Conservation (phyloP, 192 early-diverging fungal species). For the Podila epigama region DNA sequence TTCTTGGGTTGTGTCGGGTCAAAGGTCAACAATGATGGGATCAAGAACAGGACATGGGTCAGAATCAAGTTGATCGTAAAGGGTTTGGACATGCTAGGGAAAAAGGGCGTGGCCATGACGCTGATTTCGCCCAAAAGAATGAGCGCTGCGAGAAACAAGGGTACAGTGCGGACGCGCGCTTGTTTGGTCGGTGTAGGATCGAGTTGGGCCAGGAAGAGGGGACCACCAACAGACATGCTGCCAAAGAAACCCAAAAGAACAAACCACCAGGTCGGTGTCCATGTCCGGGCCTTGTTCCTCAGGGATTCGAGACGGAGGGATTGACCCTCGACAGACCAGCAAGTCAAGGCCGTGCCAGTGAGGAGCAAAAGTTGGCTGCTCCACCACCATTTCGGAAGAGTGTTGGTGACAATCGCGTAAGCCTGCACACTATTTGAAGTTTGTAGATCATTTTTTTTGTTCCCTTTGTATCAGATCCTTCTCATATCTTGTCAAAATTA, state of each 20-base stretch:
- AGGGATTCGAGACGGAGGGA: conserved; percentile 5
- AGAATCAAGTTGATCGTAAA: conserved; percentile 32
- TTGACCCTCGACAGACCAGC: conserved; percentile 47
- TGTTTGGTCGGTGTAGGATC: conserved; percentile 19
- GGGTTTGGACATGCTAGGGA: conserved; percentile 18
- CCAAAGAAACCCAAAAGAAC: conserved; percentile 47
- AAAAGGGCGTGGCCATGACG: conserved; percentile 37
- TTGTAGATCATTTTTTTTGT: no score
- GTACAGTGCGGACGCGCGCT: conserved; percentile 22
- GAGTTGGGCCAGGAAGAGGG: conserved; percentile 39
- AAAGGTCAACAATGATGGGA: conserved; percentile 28
- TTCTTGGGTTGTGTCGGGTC: conserved; percentile 19
- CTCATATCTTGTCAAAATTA: no score
- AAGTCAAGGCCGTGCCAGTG: conserved; percentile 38
- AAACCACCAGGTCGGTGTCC: conserved; percentile 50
- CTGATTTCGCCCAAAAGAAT: conserved; percentile 37
- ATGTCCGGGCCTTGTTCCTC: conserved; percentile 1
- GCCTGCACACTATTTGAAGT: conserved; percentile 27
- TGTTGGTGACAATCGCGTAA: conserved; percentile 45
- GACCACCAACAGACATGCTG: conserved; percentile 45
- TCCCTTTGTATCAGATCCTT: no score
- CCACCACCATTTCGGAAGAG: conserved; percentile 49
- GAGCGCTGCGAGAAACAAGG: conserved; percentile 15
- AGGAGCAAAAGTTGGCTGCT: conserved; percentile 41
- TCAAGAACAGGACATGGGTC: conserved; percentile 39